Conservation (phyloP, 257 asterid genomes). For the Vinca minor region DNA sequence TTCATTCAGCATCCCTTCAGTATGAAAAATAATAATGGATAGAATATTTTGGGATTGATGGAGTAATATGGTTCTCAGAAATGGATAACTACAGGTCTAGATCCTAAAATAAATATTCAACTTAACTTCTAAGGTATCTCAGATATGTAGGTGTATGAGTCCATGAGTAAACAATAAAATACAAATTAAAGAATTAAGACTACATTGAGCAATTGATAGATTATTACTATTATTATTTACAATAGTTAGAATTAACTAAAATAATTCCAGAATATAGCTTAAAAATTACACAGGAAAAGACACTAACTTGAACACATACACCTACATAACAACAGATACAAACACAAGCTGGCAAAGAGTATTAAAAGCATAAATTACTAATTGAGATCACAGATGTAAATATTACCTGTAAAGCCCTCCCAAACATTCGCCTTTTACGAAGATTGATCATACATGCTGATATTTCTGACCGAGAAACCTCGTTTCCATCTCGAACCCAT, state of each 20-base stretch:
- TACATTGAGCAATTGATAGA: too few species aligned
- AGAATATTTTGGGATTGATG: too few species aligned
- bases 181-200: too few species aligned
- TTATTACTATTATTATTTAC: too few species aligned
- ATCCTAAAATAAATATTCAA: background rate
- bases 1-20: too few species aligned
- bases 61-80: background rate
- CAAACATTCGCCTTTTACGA: constrained; percentile 43
- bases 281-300: background rate
- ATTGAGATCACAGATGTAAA: too few species aligned
- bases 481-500: constrained; percentile 65
- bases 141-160: too few species aligned
- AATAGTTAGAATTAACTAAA: background rate
- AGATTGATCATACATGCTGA: constrained; percentile 30
- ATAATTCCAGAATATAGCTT: background rate
- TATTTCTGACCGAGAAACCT: constrained; percentile 37
- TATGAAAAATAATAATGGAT: too few species aligned
- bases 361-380: background rate
- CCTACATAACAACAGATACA: background rate
- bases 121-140: background rate
- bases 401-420: constrained; percentile 67
- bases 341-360: background rate
- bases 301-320: background rate
- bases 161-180: background rate
- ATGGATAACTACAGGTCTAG: background rate